Base-by-base conservation (phyloP, 2,329 filamentous ascomycete species). In the Fusarium subglutinans region DNA sequence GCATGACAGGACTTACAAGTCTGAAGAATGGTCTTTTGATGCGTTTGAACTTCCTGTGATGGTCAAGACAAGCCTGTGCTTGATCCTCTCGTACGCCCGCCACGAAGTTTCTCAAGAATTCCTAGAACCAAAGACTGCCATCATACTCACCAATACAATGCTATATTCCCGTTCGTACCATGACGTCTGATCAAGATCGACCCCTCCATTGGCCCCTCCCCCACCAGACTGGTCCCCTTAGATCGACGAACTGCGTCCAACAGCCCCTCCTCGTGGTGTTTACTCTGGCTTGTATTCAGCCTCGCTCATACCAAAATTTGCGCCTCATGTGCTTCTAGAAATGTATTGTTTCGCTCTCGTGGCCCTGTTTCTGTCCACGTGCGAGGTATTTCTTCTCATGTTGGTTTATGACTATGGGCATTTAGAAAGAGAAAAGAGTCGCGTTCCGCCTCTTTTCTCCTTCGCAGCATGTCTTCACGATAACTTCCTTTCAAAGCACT, bases 221-320 rank as follows among this genome's bases (percentile, higher is more conserved):
- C 72, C 73, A 74, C 78, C 70, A 72, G 59, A 43, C 55, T 72
- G 57, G 60, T 62, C 72, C 48, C 63, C 58, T 47, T 22, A 51
- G 69, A 69, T 76, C 71, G 72, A 77, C 79, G 73, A 82, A 81
- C 80, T 76, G 69, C 72, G 57, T 78, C 72, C 73, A 77, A 68
- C 74, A 56, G 58, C 72, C 74, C 73, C 66, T 75, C 76, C 80
- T 72, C 80, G 80, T 82, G 80, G 73, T 76, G 65, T 69, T 75
- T 65, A 66, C 72, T 70, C 58, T 62, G 63, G 68, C 61, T 55
- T 64, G 68, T 66, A 79, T 79, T 80, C 67, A 76, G 75, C 75
- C 62, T 75, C 45, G 40, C 55, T 24, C 38, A 44, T 44, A 33
- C 40, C 63, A 62, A 40, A 65, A 53, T 37, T 37, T 55, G 50